Base-by-base conservation (phyloP, 306 rosid species). In the Malus domestica region DNA sequence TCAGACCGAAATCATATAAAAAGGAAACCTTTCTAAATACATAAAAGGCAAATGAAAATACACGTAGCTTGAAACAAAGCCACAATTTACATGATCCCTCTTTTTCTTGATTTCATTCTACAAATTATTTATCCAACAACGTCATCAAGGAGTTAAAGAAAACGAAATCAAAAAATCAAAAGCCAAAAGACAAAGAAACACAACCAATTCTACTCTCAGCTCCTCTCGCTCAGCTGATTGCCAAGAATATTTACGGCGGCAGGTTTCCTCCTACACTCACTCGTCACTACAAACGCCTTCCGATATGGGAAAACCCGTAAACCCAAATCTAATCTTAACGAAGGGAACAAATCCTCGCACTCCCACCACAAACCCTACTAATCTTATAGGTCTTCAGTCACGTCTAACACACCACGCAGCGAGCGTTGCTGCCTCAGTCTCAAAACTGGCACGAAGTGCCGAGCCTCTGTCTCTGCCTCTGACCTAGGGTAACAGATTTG, bases 381-480 rank as follows among this genome's bases (percentile, higher is more conserved):
- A 76, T 82, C 74, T 85, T 25, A 25, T 25, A 25, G 25, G 46
- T 19, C 84, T 78, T 82, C 76, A 72, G 75, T 71, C 57, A 73
- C 67, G 84, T 54, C 91, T 80, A 84, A 68, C 74, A 52, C 59
- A 83, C 8, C 14, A 7, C 22, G 70, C 85, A 70, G 68, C 81
- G 65, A 55, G 76, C 79, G 44, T 79, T 67, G 59, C 58, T 76
- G 70, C 77, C 88, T 81, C 86, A 77, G 62, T 82, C 73, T 93
- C 97, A 95, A 92, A 95, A 95, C 92, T 95, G 97, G 97, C 99
- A 95, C 46, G 99, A 95, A 66, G 98, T 95, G 79, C 99, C 99
- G 52, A 95, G 98, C 91, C 98, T 92, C 92, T 80, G 97, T 74
- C 90, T 89, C 92, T 83, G 97, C 88, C 86, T 90, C 89, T 92